A percentile compares a stretch with the other conserved stretches of the same genome.
These are phyloP conservation scores for Simmondsia chinensis DNA, from an alignment of 148 eudicot genomes.

Conservation along the genomic window DNA sequence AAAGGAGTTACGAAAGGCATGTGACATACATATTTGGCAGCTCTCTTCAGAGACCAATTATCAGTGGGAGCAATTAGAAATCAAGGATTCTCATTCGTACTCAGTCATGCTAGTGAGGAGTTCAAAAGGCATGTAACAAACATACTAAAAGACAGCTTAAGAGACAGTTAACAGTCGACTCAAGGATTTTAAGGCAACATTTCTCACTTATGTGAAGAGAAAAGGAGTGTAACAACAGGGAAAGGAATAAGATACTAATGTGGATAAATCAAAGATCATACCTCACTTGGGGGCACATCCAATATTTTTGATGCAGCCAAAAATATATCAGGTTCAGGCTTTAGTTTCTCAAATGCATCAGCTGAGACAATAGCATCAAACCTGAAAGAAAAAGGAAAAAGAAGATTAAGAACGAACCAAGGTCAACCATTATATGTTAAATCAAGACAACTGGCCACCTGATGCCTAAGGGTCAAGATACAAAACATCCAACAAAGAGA, in stretches of 20 bases:
- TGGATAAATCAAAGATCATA: conserved; percentile 15
- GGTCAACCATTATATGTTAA: not conserved
- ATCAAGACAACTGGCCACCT: not conserved
- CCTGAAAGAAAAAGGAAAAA: conserved; percentile 28
- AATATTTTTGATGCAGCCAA: conserved; percentile 78
- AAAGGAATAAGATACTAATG: conserved; percentile 2
- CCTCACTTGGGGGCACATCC: conserved; percentile 75
- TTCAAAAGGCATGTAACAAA: no score
- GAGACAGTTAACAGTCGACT: no score
- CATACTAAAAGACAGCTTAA: no score
- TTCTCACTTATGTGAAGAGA: not conserved
- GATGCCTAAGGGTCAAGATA: no score
- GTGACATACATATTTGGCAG: no score
- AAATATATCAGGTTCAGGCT: conserved; percentile 97
- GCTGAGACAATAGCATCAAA: conserved; percentile 99
- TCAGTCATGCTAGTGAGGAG: no score
- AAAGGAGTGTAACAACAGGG: not conserved
- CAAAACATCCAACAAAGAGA: no score
- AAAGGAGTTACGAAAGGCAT: no score
- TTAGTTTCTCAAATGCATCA: conserved; percentile 91
- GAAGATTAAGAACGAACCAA: conserved; percentile 6
- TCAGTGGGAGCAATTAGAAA: not conserved
- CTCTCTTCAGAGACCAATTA: not conserved
- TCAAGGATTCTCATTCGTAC: not conserved
- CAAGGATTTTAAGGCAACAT: no score